Evolutionary conservation across 768 basidiomycete genomes (phyloP), one percentile per base, ranked within the genome.

Genomic region (Tulasnella calospora): DNA sequence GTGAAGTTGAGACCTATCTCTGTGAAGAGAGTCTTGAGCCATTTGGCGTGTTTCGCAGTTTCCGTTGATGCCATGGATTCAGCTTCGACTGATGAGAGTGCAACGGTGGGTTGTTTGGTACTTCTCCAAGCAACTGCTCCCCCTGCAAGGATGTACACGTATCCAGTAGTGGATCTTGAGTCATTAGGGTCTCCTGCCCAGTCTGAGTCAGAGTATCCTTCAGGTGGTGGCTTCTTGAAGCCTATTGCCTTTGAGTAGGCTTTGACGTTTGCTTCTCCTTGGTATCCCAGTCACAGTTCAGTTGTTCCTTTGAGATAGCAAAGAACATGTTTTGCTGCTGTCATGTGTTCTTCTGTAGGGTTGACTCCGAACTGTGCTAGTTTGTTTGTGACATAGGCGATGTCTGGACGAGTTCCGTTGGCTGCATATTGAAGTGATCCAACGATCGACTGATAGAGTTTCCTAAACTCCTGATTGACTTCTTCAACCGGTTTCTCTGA

Each of bases 181-280:
- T 30, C 40, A 38, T 57, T 33, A 5, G 72, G 72, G 33, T 76
- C 76, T 23, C 57, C 79, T 27, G 81, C 85, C 82, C 80, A 84
- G 80, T 85, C 86, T 0, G 85, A 81, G 77, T 86, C 85, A 71
- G n/a, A 10, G 71, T 5, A 67, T 3, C 5, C 38, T 38, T 38
- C 38, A 4, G 38, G 38, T 38, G 38, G 38, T n/a, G n/a, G n/a
- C n/a, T n/a, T 21, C 17, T n/a, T 41, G 27, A 71, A 33, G 36
- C 33, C 55, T 7, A 33, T 6, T 35, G 76, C 40, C 44, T 41
- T 21, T 35, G 55, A 19, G 23, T 36, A 36, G n/a, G 40, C 33
- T 55, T 55, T 27, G 19, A 46, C 36, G 2, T 44, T n/a, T 15
- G 44, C 33, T 15, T 38, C 23, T 21, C 10, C 30, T 41, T 47